Conservation (phyloP, 75 land plant genomes). For the Picea glauca region DNA sequence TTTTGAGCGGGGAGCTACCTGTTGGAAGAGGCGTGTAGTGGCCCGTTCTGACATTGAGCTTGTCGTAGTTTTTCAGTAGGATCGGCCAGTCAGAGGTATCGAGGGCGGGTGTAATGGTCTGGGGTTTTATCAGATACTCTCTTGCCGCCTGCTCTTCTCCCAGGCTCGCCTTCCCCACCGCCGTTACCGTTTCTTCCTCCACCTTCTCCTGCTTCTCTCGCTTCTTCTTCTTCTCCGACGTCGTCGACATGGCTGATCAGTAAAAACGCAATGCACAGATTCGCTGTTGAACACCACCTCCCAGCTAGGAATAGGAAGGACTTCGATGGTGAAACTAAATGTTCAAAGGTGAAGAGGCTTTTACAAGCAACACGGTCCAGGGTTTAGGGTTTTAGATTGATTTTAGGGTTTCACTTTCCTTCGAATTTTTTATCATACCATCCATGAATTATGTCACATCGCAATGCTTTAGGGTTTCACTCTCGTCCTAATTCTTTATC, state of each 20-base stretch:
- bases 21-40: conserved; percentile 94
- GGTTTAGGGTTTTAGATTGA: no score
- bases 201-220: not conserved
- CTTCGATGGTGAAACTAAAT: no score
- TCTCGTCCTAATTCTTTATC: no score
- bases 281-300: no score
- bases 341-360: no score
- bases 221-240: conserved; percentile 14
- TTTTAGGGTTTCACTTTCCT: no score
- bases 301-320: no score
- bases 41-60: conserved; percentile 91
- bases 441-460: no score
- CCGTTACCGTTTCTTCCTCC: conserved; percentile 5
- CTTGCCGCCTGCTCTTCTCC: conserved; percentile 20
- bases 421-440: no score
- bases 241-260: conserved; percentile 4
- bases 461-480: no score
- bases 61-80: conserved; percentile 94
- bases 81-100: conserved; percentile 95
- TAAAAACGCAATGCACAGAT: no score
- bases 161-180: not conserved
- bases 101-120: conserved; percentile 63
- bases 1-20: conserved; percentile 84
- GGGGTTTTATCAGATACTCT: conserved; percentile 87
- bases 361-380: no score